These are phyloP conservation scores for Diaporthe australafricana DNA, from an alignment of 2,329 filamentous ascomycete genomes.

Conservation along the genomic window DNA sequence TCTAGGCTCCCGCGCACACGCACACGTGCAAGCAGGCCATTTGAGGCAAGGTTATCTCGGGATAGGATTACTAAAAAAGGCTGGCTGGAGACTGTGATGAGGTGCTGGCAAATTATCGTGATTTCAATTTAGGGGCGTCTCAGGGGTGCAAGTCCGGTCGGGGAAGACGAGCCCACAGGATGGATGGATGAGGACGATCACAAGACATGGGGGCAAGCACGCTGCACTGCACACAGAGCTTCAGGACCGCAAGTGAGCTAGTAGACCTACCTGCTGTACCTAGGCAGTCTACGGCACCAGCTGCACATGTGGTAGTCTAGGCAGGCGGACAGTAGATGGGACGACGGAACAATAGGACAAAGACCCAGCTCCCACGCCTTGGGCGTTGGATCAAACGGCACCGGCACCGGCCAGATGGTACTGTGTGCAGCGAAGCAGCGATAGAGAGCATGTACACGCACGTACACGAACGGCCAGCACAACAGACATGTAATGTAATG, in stretches of 20 bases:
- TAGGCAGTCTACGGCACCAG: background rate
- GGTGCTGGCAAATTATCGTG: slow-evolving; percentile 37
- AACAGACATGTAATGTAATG: slow-evolving; percentile 7
- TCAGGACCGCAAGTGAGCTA: background rate
- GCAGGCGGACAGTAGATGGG: background rate
- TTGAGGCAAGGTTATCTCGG: slow-evolving; percentile 22
- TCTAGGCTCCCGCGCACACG: slow-evolving; percentile 5
- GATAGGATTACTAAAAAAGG: slow-evolving; percentile 20
- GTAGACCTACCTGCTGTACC: too few relatives aligned
- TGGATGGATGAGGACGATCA: slow-evolving; percentile 34
- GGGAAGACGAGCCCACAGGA: slow-evolving; percentile 33
- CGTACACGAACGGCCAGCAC: background rate
- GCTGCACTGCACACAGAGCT: background rate
- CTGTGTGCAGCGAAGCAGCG: slow-evolving; percentile 3
- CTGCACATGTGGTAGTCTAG: background rate
- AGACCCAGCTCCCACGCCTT: background rate
- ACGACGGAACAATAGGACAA: background rate
- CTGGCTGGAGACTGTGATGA: slow-evolving; percentile 22
- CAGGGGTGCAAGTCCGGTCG: slow-evolving; percentile 29
- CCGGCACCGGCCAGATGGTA: slow-evolving; percentile 9
- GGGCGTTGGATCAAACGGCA: background rate
- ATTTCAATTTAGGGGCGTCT: slow-evolving; percentile 36
- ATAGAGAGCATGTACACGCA: background rate
- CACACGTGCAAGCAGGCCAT: slow-evolving; percentile 14
- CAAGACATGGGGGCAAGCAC: slow-evolving; percentile 25